Evolutionary conservation across 108 stramenopile genomes (phyloP).

Genomic region (Epithemia pelagica): DNA sequence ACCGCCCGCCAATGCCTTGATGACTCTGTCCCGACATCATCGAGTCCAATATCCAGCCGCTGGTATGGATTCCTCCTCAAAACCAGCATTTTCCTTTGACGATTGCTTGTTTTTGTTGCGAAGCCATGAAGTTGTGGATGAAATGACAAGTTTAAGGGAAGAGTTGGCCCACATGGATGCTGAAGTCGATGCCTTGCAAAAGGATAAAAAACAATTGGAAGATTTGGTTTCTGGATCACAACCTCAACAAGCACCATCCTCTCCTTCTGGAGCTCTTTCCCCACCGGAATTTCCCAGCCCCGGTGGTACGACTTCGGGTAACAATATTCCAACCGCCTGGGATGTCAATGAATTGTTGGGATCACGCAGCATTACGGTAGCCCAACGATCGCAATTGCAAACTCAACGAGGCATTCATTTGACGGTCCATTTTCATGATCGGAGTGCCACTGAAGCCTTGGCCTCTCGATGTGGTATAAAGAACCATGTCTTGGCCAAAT

Average conservation of each 20-base stretch:
- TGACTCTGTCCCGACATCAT: slow-evolving; percentile 2
- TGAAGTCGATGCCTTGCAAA: slow-evolving; percentile 40
- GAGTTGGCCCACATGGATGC: slow-evolving; percentile 27
- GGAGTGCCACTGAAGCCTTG: slow-evolving; percentile 21
- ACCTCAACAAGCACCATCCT: not conserved
- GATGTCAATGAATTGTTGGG: slow-evolving; percentile 25
- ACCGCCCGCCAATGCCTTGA: not conserved
- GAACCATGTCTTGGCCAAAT: slow-evolving; percentile 3
- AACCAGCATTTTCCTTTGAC: not conserved
- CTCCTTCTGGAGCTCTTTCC: not conserved
- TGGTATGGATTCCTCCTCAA: not conserved
- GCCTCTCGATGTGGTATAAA: slow-evolving; percentile 24
- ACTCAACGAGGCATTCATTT: slow-evolving; percentile 28
- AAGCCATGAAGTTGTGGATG: slow-evolving; percentile 17
- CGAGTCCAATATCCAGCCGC: slow-evolving; percentile 1
- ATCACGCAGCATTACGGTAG: slow-evolving; percentile 9
- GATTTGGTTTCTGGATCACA: not conserved
- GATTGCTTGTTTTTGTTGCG: slow-evolving; percentile 6
- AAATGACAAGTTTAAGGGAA: slow-evolving; percentile 28
- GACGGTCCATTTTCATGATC: slow-evolving; percentile 25
- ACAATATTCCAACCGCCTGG: slow-evolving; percentile 14
- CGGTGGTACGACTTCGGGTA: slow-evolving; percentile 1
- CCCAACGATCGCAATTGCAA: slow-evolving; percentile 19
- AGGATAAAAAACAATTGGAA: slow-evolving; percentile 28
- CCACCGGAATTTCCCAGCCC: slow-evolving; percentile 3